Base-by-base conservation (phyloP, 768 basidiomycete genomes). In the Amanita molliuscula region DNA sequence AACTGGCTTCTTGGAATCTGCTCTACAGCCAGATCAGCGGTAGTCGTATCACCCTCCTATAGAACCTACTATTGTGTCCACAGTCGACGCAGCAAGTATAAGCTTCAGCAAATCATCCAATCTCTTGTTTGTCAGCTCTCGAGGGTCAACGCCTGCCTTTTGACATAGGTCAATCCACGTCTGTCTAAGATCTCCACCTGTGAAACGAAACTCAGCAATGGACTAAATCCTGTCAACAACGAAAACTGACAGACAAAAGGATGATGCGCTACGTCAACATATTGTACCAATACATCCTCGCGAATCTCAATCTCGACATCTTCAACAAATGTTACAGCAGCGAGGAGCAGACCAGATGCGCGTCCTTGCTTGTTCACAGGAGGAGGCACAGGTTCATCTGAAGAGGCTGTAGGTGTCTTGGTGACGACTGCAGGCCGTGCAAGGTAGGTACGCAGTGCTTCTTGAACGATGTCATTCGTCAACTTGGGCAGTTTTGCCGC, bases 111-210 rank as follows among this genome's bases (percentile, higher is more conserved):
- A 61, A 6, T 62, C 63, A 50, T 81, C 75, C 1, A 79, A 38
- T 51, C 78, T 68, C 20, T 64, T 67, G 6, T 67, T 69, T 3
- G 86, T 70, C 5, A 88, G 63, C 11, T 76, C 74, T 18, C 70
- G 68, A 1, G 92, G 92, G 59, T 95, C 88, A 3, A 75, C 59
- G 1, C 69, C 61, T 0, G 84, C 81, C 51, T 74, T 76, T 56
- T 88, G 88, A 49, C 85, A 88, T 4, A 88, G 55, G 49, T 90
- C 87, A 52, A 94, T 85, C 92, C 92, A 96, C 1, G 74, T 74
- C 55, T 79, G 81, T 15, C 79, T 74, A 7, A 75, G 72, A 13
- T 68, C 63, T 18, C 68, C 73, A 54, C 71, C 78, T 78, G 49
- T 37, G 31, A 26, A 38, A n/a, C 4, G 41, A 23, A 23, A 44